Base-by-base conservation (phyloP, 1,284 basidiomycete genomes). In the Apiotrichum sp. region DNA sequence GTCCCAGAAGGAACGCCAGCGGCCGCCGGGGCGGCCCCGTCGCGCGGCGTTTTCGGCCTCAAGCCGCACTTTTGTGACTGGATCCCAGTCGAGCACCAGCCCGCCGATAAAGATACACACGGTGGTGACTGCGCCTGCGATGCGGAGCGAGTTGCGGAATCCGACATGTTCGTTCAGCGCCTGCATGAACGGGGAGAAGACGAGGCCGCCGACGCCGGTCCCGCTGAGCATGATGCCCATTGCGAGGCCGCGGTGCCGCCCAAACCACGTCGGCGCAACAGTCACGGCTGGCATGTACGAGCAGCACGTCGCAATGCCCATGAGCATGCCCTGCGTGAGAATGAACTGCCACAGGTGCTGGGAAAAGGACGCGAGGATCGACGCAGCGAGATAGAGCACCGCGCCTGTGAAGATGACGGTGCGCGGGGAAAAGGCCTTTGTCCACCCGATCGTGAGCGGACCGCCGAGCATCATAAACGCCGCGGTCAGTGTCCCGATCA, bases 221-320 rank as follows among this genome's bases (percentile, higher is more conserved):
- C 69, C 69, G 16, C 61, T 55, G 3, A 69, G 62, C 13, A 68
- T 62, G 44, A 69, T 64, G 31, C 69, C 69, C 63, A 69, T 65
- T 3, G 69, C 69, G 3, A 69, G 51, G 1, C 65, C 65, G 14
- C 69, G 58, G 9, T 60, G 58, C 1, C 34, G 44, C 7, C 50
- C 47, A 42, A 59, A 71, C 67, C 67, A 71, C 13, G 62, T 65
- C 34, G 68, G 68, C 13, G 64, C 58, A 10, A 68, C 62, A 0
- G 68, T 70, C 38, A 50, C 65, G 5, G 66, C 62, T 4, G 68
- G 58, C 50, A 67, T 61, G 59, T 65, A 68, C n/a, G 64, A 53
- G 47, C 64, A 52, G 54, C 66, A 68, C 14, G 64, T 70, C 10
- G 56, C 66, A 7, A 68, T 33, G 3, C 68, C 68, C 39, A 64